phyloP scores from a whole-genome alignment of 257 asterid genomes.

The Nicotiana paniculata region DNA sequence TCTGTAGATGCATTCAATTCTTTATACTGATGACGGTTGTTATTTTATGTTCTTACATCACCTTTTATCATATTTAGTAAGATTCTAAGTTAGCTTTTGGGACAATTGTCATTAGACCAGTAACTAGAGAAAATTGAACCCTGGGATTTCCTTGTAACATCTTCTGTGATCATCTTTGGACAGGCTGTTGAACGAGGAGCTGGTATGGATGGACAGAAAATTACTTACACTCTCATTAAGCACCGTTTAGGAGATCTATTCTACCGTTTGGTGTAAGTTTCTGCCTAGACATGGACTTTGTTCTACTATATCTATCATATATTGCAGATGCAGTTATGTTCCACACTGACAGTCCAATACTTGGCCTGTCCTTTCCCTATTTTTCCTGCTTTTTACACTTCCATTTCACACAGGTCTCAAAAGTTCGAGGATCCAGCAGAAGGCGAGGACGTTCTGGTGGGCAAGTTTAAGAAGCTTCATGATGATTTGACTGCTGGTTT shows the following conservation, averaged over 20 bases:
- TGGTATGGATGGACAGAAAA: constrained; percentile 98
- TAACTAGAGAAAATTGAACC: background rate
- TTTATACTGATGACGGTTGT: background rate
- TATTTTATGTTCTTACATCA: background rate
- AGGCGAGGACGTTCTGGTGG: constrained; percentile 76
- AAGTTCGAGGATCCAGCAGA: constrained; percentile 99
- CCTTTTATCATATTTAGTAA: background rate
- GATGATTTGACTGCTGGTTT: constrained; percentile 92
- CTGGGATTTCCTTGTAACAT: background rate
- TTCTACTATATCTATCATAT: background rate
- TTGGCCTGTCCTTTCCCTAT: background rate
- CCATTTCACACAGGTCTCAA: constrained; percentile 60
- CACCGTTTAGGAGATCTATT: constrained; percentile 91
- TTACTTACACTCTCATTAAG: constrained; percentile 81
- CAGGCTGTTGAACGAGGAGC: constrained; percentile 99
- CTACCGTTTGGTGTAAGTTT: constrained; percentile 90
- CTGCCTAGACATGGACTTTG: background rate
- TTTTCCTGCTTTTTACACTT: background rate
- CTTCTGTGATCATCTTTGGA: constrained; percentile 7
- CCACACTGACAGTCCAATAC: background rate
- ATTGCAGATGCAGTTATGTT: background rate
- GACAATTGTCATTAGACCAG: background rate
- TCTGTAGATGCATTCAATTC: background rate
- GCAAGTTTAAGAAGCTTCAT: constrained; percentile 72
- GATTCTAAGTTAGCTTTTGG: background rate